phyloP scores from a whole-genome alignment of 192 early-diverging fungal genomes.

The Entrophospora sp. region DNA sequence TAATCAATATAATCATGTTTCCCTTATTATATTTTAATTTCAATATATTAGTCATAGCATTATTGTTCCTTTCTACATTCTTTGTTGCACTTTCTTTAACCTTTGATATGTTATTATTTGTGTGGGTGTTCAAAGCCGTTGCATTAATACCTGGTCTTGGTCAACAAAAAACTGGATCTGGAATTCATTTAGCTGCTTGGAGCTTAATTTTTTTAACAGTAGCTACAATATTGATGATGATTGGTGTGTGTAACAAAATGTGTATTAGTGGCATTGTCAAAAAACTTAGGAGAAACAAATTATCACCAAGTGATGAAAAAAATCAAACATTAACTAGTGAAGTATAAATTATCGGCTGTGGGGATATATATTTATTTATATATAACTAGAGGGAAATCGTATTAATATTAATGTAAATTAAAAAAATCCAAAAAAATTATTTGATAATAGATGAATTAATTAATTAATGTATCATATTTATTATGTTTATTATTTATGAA shows the following conservation, averaged over 20 bases:
- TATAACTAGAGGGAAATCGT: no score
- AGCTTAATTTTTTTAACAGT: neutral
- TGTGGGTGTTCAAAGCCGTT: constrained; percentile 8
- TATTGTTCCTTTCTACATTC: neutral
- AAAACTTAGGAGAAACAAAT: no score
- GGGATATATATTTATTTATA: no score
- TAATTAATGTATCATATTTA: no score
- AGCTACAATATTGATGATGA: neutral
- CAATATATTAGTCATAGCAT: neutral
- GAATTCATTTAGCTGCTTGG: neutral
- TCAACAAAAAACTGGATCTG: constrained; percentile 1
- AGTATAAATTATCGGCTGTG: no score
- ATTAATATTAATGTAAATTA: no score
- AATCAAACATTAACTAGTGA: no score
- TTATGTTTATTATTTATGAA: no score
- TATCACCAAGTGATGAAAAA: no score
- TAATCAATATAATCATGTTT: neutral
- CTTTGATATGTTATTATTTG: constrained; percentile 2
- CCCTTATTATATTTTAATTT: constrained; percentile 3
- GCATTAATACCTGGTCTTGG: constrained; percentile 14
- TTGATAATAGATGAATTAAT: no score
- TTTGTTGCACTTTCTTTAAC: neutral
- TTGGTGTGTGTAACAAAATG: neutral
- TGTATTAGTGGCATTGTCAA: no score
- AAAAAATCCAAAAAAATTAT: no score